These are phyloP conservation scores for Saccharomyces mikatae DNA, from an alignment of 805 yeast species.

Conservation along the genomic window DNA sequence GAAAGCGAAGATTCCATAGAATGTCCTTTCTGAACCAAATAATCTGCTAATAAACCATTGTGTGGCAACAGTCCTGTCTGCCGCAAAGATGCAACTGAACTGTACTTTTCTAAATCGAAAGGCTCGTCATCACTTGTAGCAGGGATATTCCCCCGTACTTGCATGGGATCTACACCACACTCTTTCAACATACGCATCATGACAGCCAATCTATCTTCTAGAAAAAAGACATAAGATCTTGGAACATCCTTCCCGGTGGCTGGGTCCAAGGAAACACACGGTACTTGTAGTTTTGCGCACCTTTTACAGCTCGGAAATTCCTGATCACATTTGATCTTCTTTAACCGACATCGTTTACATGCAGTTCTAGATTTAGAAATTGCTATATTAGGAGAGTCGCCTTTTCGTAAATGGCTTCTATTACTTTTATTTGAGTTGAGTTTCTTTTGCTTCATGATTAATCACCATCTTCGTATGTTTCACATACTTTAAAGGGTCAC, in stretches of 20 bases:
- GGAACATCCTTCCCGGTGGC: conserved; percentile 85
- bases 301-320: conserved; percentile 48
- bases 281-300: conserved; percentile 53
- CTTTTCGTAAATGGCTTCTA: conserved; percentile 1
- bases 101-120: conserved; percentile 15
- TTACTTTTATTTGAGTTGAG: not conserved
- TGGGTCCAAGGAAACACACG: conserved; percentile 80
- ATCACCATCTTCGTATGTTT: not conserved
- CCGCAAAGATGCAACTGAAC: conserved; percentile 12
- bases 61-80: conserved; percentile 15
- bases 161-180: conserved; percentile 34
- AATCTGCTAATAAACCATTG: conserved; percentile 22
- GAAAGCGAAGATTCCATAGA: conserved; percentile 9
- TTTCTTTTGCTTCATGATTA: not conserved
- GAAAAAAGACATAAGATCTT: conserved; percentile 62
- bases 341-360: conserved; percentile 72
- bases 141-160: conserved; percentile 22
- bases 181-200: conserved; percentile 44
- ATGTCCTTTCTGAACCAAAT: conserved; percentile 20
- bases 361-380: conserved; percentile 69
- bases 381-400: conserved; percentile 28
- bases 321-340: conserved; percentile 57
- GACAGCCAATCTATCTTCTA: conserved; percentile 57
- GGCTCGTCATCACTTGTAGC: conserved; percentile 23
- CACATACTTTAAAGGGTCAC: not conserved